Evolutionary conservation across 73 alveolate species (phyloP).

Genomic region (Tetrahymena elliotti): DNA sequence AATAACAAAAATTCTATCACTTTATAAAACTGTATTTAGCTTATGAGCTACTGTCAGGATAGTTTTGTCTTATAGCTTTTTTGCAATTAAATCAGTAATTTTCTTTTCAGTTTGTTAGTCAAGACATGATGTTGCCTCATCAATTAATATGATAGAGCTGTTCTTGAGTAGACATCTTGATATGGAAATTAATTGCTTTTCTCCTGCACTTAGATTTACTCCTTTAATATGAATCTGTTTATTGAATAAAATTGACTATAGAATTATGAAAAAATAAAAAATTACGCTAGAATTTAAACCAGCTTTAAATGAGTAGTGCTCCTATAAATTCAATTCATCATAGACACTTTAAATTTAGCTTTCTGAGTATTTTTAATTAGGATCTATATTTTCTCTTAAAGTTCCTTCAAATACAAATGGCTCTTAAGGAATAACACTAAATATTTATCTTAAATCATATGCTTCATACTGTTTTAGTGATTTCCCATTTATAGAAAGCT

Average conservation of each 20-base stretch:
- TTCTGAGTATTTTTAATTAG: background rate
- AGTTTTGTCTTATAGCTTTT: slow-evolving; percentile 49
- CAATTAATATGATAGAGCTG: slow-evolving; percentile 54
- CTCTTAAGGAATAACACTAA: slow-evolving; percentile 34
- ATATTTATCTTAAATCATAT: background rate
- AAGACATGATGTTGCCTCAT: slow-evolving; percentile 69
- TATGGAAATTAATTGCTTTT: slow-evolving; percentile 57
- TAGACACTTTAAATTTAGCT: background rate
- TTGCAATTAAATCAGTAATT: slow-evolving; percentile 41
- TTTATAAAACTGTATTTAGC: slow-evolving; percentile 49
- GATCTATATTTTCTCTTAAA: slow-evolving; percentile 20
- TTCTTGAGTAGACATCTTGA: slow-evolving; percentile 59
- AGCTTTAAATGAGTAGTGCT: slow-evolving; percentile 35
- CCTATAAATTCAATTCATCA: slow-evolving; percentile 42
- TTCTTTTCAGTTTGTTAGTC: slow-evolving; percentile 60
- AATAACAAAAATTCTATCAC: slow-evolving; percentile 52
- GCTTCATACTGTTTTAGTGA: background rate
- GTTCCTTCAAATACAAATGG: slow-evolving; percentile 32
- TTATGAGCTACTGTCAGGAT: slow-evolving; percentile 61
- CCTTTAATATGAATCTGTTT: slow-evolving; percentile 43
- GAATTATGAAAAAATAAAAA: background rate
- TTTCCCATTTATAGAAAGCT: background rate
- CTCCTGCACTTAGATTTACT: slow-evolving; percentile 60
- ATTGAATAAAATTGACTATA: background rate
- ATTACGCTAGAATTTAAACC: slow-evolving; percentile 23